phyloP scores from a whole-genome alignment of 805 yeast genomes.

The Lipomyces lipofer region DNA sequence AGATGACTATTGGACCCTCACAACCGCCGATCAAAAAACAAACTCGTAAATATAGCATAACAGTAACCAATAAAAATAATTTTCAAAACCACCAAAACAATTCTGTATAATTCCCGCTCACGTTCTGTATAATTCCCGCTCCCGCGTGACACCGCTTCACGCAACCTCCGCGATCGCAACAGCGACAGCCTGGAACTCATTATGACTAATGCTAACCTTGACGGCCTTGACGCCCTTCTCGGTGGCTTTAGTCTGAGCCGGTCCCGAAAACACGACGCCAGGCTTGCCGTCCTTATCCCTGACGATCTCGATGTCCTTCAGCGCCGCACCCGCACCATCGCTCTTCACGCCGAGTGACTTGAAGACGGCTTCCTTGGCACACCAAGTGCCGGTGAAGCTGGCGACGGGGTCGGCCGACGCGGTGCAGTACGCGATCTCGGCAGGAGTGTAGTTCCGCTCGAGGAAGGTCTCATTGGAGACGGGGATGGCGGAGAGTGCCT shows the following conservation, averaged over 20 bases:
- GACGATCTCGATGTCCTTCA: conserved; percentile 84
- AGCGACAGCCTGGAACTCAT: conserved; percentile 95
- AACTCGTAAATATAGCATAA: background rate
- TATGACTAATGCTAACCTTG: conserved; percentile 91
- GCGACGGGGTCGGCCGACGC: conserved; percentile 77
- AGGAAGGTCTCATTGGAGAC: conserved; percentile 86
- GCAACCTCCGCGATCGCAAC: conserved; percentile 64
- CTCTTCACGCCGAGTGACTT: conserved; percentile 87
- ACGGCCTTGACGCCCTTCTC: conserved; percentile 67
- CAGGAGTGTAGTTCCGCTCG: conserved; percentile 84
- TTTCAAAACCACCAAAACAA: background rate
- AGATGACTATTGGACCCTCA: background rate
- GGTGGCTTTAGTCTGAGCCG: conserved; percentile 72
- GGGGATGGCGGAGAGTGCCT: conserved; percentile 77
- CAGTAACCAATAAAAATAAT: no score
- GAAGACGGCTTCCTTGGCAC: conserved; percentile 99
- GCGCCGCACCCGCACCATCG: conserved; percentile 92
- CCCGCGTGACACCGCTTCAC: background rate
- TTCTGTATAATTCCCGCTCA: background rate
- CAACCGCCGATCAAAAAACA: background rate
- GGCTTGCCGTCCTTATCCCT: conserved; percentile 78
- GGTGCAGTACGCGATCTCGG: conserved; percentile 77
- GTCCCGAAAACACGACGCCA: conserved; percentile 70
- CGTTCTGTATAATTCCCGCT: no score
- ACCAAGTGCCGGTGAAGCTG: conserved; percentile 97